A percentile compares a stretch with the other conserved stretches of the same genome.
Evolutionary conservation across 2,329 filamentous ascomycete genomes (phyloP).

Genomic region (Colletotrichum navitas): DNA sequence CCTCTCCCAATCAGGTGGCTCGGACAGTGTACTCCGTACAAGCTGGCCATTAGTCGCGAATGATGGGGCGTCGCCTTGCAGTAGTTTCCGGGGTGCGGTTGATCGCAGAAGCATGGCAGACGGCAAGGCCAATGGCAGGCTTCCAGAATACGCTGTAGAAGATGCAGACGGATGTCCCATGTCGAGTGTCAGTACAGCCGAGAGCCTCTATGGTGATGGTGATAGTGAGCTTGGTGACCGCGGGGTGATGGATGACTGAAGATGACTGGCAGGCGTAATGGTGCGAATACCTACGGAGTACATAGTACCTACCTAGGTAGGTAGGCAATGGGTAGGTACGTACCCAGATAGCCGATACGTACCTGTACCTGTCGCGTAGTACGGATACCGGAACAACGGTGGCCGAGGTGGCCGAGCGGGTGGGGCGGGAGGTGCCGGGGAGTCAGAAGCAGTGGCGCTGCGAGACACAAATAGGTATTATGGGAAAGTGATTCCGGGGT

Average conservation of each 20-base stretch:
- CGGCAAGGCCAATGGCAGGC: conserved; percentile 15
- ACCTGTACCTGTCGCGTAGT: neutral
- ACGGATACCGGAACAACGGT: conserved; percentile 20
- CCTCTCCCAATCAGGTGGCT: too few species aligned
- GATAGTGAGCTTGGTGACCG: neutral
- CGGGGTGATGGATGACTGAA: conserved; percentile 6
- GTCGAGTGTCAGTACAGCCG: conserved; percentile 17
- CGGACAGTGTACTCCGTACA: too few species aligned
- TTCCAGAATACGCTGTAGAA: conserved; percentile 38
- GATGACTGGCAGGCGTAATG: neutral
- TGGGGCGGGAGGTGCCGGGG: conserved; percentile 5
- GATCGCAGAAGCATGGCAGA: conserved; percentile 13
- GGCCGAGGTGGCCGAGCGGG: conserved; percentile 35
- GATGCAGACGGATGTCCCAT: neutral
- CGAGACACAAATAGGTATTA: neutral
- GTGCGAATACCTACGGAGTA: neutral
- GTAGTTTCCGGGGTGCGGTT: conserved; percentile 20
- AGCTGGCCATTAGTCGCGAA: neutral
- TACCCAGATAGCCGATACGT: neutral
- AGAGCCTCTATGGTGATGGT: neutral
- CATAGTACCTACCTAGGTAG: neutral
- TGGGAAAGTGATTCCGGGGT: neutral
- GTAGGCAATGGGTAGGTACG: neutral
- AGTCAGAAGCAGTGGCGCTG: neutral
- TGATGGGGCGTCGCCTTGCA: conserved; percentile 23